Evolutionary conservation across 352 stramenopile genomes (phyloP).

Genomic region (Phytophthora sansomeana): DNA sequence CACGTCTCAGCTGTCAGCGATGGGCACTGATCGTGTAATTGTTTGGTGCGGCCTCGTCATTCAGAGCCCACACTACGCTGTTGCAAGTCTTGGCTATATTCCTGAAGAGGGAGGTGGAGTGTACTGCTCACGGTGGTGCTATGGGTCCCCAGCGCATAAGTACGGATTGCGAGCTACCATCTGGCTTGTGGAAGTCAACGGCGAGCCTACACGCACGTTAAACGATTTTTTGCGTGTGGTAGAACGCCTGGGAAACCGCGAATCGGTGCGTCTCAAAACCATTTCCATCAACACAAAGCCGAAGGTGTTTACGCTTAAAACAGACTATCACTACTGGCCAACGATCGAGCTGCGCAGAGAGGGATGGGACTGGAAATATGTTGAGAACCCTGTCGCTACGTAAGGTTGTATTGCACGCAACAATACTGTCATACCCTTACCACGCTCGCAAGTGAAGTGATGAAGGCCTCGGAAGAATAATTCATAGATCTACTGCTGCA

Average conservation of each 20-base stretch:
- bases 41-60: conserved; percentile 93
- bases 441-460: background rate
- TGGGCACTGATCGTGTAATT: conserved; percentile 90
- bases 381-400: conserved; percentile 30
- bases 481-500: conserved; percentile 19
- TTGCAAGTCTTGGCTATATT: conserved; percentile 87
- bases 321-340: conserved; percentile 93
- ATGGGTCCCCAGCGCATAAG: conserved; percentile 92
- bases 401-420: conserved; percentile 3
- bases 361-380: conserved; percentile 78
- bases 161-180: conserved; percentile 91
- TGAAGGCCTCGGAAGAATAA: conserved; percentile 5
- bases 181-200: conserved; percentile 94
- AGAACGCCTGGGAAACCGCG: conserved; percentile 77
- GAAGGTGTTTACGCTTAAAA: conserved; percentile 92
- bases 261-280: conserved; percentile 90
- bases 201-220: conserved; percentile 74
- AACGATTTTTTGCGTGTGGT: conserved; percentile 90
- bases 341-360: conserved; percentile 83
- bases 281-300: conserved; percentile 92
- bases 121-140: conserved; percentile 92
- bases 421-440: background rate
- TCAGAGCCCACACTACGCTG: conserved; percentile 90
- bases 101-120: conserved; percentile 86
- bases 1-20: conserved; percentile 71